Conservation (phyloP, 192 early-diverging fungal genomes). For the Jimgerdemannia lactiflua region DNA sequence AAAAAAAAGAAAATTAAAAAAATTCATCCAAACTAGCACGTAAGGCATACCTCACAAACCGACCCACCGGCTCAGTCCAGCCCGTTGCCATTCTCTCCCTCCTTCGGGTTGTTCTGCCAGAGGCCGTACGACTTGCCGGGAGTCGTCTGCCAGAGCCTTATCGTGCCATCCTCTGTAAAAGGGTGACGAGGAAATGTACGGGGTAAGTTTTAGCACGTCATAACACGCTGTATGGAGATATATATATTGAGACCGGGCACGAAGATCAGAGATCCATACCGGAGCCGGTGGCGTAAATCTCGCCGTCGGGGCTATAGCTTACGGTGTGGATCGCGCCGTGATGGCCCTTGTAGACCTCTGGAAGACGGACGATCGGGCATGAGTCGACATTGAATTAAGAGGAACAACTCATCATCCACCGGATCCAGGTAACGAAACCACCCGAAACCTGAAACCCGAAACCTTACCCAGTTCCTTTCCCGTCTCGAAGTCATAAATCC, state of each 20-base stretch:
- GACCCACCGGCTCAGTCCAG: background rate
- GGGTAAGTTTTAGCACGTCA: background rate
- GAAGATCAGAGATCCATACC: conserved; percentile 14
- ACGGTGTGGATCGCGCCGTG: conserved; percentile 89
- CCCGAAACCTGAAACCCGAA: background rate
- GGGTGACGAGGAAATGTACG: conserved; percentile 4
- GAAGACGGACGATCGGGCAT: background rate
- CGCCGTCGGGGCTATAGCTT: conserved; percentile 90
- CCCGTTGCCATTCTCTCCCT: background rate
- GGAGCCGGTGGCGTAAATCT: conserved; percentile 87
- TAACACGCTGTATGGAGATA: background rate
- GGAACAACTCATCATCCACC: background rate
- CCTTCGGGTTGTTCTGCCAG: conserved; percentile 55
- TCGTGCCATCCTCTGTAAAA: conserved; percentile 79
- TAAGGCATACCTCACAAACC: too few species aligned
- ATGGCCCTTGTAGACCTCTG: conserved; percentile 86
- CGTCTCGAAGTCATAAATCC: conserved; percentile 78
- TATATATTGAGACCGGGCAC: background rate
- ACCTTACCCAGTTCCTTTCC: conserved; percentile 61
- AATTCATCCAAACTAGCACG: too few species aligned
- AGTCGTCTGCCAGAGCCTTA: conserved; percentile 85
- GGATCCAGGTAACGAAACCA: background rate
- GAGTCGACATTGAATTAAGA: background rate
- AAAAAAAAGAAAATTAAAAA: too few species aligned
- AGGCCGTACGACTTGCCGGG: conserved; percentile 81